Evolutionary conservation across 257 asterid genomes (phyloP), one percentile per base, ranked within the genome.

Genomic region (Primulina tabacum): DNA sequence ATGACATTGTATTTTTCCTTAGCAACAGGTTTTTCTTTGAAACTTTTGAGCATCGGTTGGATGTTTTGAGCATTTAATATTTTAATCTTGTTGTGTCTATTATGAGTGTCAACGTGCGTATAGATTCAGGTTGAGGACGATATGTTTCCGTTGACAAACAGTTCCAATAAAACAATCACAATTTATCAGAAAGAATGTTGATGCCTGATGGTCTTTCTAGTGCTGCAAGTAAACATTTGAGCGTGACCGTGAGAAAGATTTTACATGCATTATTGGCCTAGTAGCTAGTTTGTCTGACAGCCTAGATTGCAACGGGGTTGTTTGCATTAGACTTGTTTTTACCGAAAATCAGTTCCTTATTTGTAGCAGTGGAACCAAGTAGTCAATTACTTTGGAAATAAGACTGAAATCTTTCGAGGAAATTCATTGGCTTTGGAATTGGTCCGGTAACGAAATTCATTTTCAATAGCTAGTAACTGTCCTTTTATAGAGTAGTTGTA

Each of bases 221-320:
- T 38, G 73, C 60, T 66, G 62, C 26, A 40, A 38, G 67, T 56
- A 50, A 52, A 33, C 65, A 40, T 29, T 56, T 30, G 60, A 17
- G 26, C 38, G 12, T 14, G 66, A 64, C 14, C 26, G 50, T 17
- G 50, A 40, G 17, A 64, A 70, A 74, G 68, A 38, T 26, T 73
- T 60, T 69, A 69, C 62, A 35, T 52, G 73, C 69, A 20, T 55
- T 26, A 8, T 21, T 17, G 28, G 38, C n/a, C 3, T 57, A 62
- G 21, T 60, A 61, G 35, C 62, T 67, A 72, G 75, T 72, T 77
- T 65, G 24, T 67, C 29, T 68, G 76, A 20, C 62, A 30, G 62
- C 50, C 30, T 43, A 65, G 50, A 62, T 57, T 64, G 24, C 34
- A 11, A 24, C 47, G 65, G 21, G 24, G 65, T 57, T 60, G 26